These are phyloP conservation scores for Peronospora belbahrii DNA, from an alignment of 352 stramenopile genomes.

Conservation along the genomic window DNA sequence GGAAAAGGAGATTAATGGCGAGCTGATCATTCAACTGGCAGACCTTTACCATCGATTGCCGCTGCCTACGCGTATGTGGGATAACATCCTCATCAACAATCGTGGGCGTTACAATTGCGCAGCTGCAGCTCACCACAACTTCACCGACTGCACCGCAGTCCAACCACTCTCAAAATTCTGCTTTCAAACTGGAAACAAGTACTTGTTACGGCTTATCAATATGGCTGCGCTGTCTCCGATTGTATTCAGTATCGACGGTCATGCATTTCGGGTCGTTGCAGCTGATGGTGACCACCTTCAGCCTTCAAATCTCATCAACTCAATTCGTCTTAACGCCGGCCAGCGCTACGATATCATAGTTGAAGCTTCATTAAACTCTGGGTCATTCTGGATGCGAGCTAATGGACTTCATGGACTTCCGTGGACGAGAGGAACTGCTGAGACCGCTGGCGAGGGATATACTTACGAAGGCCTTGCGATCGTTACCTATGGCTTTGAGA, in stretches of 20 bases:
- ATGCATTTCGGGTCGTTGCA: constrained; percentile 30
- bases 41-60: constrained; percentile 27
- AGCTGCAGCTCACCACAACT: constrained; percentile 8
- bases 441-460: constrained; percentile 6
- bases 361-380: constrained; percentile 9
- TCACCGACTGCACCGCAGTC: constrained; percentile 11
- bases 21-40: constrained; percentile 23
- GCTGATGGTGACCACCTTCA: constrained; percentile 24
- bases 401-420: constrained; percentile 19
- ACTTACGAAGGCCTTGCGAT: constrained; percentile 14
- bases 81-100: constrained; percentile 36
- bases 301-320: constrained; percentile 24
- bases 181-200: constrained; percentile 25
- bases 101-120: constrained; percentile 32
- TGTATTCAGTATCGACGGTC: constrained; percentile 33
- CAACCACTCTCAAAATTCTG: constrained; percentile 21
- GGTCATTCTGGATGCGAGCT: constrained; percentile 27
- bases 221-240: constrained; percentile 28
- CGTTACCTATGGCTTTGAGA: background rate
- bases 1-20: constrained; percentile 8
- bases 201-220: constrained; percentile 34
- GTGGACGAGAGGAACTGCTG: constrained; percentile 5
- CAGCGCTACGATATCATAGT: constrained; percentile 33
- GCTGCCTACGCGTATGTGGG: constrained; percentile 14
- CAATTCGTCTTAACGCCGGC: constrained; percentile 20